phyloP scores from a whole-genome alignment of 1,139 yeast genomes.

The Kodamaea ohmeri region DNA sequence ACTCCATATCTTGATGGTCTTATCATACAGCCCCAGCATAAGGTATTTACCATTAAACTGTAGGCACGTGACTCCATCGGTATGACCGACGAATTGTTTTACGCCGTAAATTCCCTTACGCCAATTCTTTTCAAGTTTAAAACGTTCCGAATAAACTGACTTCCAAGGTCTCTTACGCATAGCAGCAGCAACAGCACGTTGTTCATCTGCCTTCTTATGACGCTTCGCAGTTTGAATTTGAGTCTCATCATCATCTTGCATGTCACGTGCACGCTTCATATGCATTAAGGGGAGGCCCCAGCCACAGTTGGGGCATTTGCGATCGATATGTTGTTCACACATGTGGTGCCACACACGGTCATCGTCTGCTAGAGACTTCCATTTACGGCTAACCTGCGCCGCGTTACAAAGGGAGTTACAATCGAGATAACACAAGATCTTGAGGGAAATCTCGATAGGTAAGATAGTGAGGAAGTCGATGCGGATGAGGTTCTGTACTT shows the following conservation, averaged over 20 bases:
- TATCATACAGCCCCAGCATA: conserved; percentile 90
- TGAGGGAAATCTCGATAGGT: conserved; percentile 82
- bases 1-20: conserved; percentile 88
- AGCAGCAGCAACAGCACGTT: conserved; percentile 5
- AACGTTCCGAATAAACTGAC: conserved; percentile 87
- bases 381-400: conserved; percentile 81
- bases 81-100: conserved; percentile 75
- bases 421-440: conserved; percentile 83
- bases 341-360: conserved; percentile 97
- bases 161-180: conserved; percentile 79
- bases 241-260: conserved; percentile 28
- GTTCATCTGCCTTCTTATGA: conserved; percentile 24
- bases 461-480: conserved; percentile 84
- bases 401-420: conserved; percentile 90
- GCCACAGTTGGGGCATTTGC: conserved; percentile 97
- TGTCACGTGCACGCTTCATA: conserved; percentile 68
- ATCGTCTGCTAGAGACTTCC: conserved; percentile 91
- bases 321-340: conserved; percentile 97
- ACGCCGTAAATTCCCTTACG: conserved; percentile 71
- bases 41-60: conserved; percentile 74
- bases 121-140: conserved; percentile 91
- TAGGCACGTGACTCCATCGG: conserved; percentile 81
- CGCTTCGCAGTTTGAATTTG: conserved; percentile 13
- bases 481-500: conserved; percentile 73
- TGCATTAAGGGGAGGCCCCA: conserved; percentile 96